Conservation (phyloP, 2,329 filamentous ascomycete genomes). For the Aureobasidium uvarum region DNA sequence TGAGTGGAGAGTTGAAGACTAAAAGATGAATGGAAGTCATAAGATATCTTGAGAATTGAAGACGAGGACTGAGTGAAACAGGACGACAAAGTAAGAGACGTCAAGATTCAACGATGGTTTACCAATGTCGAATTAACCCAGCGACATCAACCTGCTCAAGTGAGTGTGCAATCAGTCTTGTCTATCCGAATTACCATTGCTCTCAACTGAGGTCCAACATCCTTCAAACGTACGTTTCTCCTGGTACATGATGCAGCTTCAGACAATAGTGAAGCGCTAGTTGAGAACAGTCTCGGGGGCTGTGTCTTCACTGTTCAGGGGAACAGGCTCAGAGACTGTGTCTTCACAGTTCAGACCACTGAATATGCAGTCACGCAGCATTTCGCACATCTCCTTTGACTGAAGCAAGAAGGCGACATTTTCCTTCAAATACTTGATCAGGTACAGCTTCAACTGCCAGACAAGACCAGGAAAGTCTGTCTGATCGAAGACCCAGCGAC, state of each 20-base stretch:
- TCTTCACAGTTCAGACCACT: background rate
- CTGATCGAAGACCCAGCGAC: slow-evolving; percentile 13
- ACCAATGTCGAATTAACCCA: too few species aligned
- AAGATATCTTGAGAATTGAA: background rate
- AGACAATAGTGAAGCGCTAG: background rate
- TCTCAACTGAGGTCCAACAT: background rate
- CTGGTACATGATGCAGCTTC: background rate
- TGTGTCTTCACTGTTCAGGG: background rate
- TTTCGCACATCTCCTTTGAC: slow-evolving; percentile 9
- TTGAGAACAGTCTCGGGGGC: background rate
- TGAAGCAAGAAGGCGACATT: background rate
- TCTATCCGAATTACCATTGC: too few species aligned
- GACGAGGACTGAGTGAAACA: background rate
- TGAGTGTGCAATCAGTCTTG: too few species aligned
- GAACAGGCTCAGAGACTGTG: background rate
- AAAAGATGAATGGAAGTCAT: background rate
- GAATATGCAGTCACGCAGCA: slow-evolving; percentile 12
- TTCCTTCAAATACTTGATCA: slow-evolving; percentile 4
- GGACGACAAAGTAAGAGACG: too few species aligned
- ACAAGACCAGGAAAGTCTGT: slow-evolving; percentile 1
- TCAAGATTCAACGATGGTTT: background rate
- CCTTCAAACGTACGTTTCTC: background rate
- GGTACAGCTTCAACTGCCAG: slow-evolving; percentile 5
- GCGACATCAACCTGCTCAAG: too few species aligned
- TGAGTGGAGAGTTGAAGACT: background rate